These are phyloP conservation scores for Plenodomus tracheiphilus DNA, from an alignment of 2,329 filamentous ascomycete species.

Conservation along the genomic window DNA sequence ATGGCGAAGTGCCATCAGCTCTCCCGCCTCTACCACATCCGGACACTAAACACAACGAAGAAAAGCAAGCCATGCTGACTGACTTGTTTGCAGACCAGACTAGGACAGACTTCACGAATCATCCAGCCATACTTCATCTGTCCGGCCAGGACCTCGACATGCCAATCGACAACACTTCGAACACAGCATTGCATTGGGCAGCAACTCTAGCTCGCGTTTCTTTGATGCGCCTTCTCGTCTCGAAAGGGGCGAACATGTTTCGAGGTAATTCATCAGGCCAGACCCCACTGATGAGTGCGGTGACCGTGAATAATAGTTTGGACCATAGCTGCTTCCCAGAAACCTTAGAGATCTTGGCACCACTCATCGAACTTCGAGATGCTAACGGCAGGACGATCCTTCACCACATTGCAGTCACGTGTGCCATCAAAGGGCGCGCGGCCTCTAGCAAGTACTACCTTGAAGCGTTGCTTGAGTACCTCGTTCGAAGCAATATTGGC, in stretches of 20 bases:
- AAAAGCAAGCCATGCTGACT: slow-evolving; percentile 82
- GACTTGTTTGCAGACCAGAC: slow-evolving; percentile 62
- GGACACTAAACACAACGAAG: slow-evolving; percentile 67
- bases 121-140: slow-evolving; percentile 76
- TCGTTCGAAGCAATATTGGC: slow-evolving; percentile 71
- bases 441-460: slow-evolving; percentile 94
- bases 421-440: slow-evolving; percentile 89
- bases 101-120: slow-evolving; percentile 70
- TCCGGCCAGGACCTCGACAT: slow-evolving; percentile 83
- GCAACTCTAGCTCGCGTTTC: slow-evolving; percentile 87
- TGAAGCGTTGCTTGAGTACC: slow-evolving; percentile 90
- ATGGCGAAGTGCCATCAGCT: slow-evolving; percentile 61
- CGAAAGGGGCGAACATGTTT: slow-evolving; percentile 82
- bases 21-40: slow-evolving; percentile 66
- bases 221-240: slow-evolving; percentile 78
- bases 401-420: slow-evolving; percentile 95
- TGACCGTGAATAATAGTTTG: slow-evolving; percentile 90
- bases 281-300: slow-evolving; percentile 90
- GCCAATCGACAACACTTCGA: slow-evolving; percentile 84
- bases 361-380: slow-evolving; percentile 89
- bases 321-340: slow-evolving; percentile 90
- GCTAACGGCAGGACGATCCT: slow-evolving; percentile 87
- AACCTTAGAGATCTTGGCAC: slow-evolving; percentile 82
- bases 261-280: slow-evolving; percentile 88
- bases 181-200: slow-evolving; percentile 95